Percentiles rank a stretch among this genome's conserved stretches.
Conservation (phyloP, 345 rosid species). For the Triadica sebifera region DNA sequence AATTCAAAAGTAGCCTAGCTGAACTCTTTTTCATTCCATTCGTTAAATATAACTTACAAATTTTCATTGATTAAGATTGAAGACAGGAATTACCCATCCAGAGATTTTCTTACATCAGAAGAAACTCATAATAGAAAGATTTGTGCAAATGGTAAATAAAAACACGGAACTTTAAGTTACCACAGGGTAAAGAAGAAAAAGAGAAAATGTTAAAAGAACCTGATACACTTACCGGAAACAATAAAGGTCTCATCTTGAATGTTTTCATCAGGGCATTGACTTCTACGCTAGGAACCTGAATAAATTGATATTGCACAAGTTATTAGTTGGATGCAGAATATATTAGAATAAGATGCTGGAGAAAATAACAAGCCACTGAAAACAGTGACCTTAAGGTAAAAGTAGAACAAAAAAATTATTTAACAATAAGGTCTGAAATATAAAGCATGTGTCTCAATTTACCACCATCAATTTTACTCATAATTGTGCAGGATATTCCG, state of each 20-base stretch:
- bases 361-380: slow-evolving; percentile 1
- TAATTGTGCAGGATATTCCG: not conserved
- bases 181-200: not conserved
- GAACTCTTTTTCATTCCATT: slow-evolving; percentile 7
- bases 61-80: not conserved
- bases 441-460: not conserved
- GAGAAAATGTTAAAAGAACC: not conserved
- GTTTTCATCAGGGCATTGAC: slow-evolving; percentile 88
- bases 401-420: slow-evolving; percentile 1
- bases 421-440: not conserved
- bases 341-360: slow-evolving; percentile 3
- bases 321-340: slow-evolving; percentile 3
- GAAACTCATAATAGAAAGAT: not conserved
- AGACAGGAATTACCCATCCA: not conserved
- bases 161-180: not conserved
- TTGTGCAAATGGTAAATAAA: slow-evolving; percentile 1
- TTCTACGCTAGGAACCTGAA: slow-evolving; percentile 89
- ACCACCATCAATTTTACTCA: not conserved
- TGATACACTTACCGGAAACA: slow-evolving; percentile 66
- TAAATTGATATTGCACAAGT: slow-evolving; percentile 11
- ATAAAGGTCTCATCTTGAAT: slow-evolving; percentile 84
- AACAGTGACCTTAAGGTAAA: slow-evolving; percentile 14
- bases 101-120: not conserved
- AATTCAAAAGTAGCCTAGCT: slow-evolving; percentile 11
- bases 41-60: not conserved